Evolutionary conservation across 2,329 filamentous ascomycete genomes (phyloP).

Genomic region (Alternaria atra): DNA sequence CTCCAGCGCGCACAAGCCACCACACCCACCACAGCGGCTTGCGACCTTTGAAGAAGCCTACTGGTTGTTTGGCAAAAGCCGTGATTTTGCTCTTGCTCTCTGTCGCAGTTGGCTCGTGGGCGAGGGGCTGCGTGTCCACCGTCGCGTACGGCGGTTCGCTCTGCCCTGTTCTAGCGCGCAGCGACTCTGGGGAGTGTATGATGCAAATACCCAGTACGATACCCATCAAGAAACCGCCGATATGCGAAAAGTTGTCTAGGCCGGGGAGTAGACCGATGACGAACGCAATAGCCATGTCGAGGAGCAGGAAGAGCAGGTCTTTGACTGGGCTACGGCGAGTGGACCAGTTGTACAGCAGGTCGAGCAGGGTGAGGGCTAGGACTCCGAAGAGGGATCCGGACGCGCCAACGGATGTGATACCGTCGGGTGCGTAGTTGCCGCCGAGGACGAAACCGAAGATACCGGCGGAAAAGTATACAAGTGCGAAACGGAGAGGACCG

Average conservation of each 20-base stretch:
- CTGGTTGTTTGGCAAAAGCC: constrained; percentile 59
- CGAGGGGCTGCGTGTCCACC: constrained; percentile 55
- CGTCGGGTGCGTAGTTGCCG: constrained; percentile 87
- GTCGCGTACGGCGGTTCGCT: constrained; percentile 75
- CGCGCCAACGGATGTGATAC: constrained; percentile 82
- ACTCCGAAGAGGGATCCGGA: constrained; percentile 93
- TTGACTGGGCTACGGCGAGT: constrained; percentile 78
- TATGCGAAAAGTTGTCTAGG: constrained; percentile 96
- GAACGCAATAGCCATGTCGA: constrained; percentile 90
- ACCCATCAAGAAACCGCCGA: constrained; percentile 94
- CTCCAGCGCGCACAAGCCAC: constrained; percentile 86
- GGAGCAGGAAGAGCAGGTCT: constrained; percentile 84
- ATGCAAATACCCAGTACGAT: constrained; percentile 86
- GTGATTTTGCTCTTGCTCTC: constrained; percentile 37
- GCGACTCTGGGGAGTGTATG: constrained; percentile 83
- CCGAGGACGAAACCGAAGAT: constrained; percentile 97
- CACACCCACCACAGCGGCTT: constrained; percentile 97
- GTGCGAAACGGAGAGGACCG: constrained; percentile 83
- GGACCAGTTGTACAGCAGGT: constrained; percentile 91
- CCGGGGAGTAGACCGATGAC: constrained; percentile 90
- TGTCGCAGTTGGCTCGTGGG: constrained; percentile 18
- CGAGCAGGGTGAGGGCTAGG: constrained; percentile 85
- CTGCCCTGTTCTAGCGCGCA: constrained; percentile 77
- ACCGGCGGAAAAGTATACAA: constrained; percentile 89
- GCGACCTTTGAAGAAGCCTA: constrained; percentile 87